Base-by-base conservation (phyloP, 192 early-diverging fungal genomes). In the Gigaspora rosea region DNA sequence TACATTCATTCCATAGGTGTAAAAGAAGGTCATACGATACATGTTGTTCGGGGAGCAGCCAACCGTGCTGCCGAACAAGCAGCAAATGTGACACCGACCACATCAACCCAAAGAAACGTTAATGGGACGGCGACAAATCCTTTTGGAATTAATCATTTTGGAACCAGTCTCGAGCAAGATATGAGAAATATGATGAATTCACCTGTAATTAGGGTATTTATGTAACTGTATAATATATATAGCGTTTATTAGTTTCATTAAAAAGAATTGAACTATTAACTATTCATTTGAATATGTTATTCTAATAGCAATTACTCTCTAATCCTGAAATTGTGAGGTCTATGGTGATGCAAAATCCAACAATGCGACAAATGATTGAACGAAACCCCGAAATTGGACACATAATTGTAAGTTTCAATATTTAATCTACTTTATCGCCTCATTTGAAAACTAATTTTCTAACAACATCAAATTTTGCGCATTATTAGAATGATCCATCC, bases 11-110 rank as follows among this genome's bases (percentile, higher is more conserved):
- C 3, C 63, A 72, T 57, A 89, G 88, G 94, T 78, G 85, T 99
- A 41, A 80, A 76, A 12, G 91, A 94, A 46, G 95, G 95, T 0
- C 89, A 93, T 83, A 96, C 95, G 15, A 87, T 99, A 36, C 95
- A 99, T 79, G 88, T 99, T 80, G 96, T 97, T 22, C 90, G 91
- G 69, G 88, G 90, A 72, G 87, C 84, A 32, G 68, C 79, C 33
- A 89, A 82, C 67, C 66, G 78, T 67, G 79, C 84, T 6, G 71
- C 80, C 33, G 79, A 81, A 65, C 78, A 81, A 54, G 76, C 86
- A 4, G 79, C 85, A 73, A 78, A 82, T 46, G 36, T 82, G 12
- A 79, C 84, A 79, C 86, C 90, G 77, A 71, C 82, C 4, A 81
- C 86, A n/a, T 15, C 59, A 68, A 47, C 81, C 65, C 68, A 77